phyloP scores from a whole-genome alignment of 257 asterid species.

The Solanum etuberosum region DNA sequence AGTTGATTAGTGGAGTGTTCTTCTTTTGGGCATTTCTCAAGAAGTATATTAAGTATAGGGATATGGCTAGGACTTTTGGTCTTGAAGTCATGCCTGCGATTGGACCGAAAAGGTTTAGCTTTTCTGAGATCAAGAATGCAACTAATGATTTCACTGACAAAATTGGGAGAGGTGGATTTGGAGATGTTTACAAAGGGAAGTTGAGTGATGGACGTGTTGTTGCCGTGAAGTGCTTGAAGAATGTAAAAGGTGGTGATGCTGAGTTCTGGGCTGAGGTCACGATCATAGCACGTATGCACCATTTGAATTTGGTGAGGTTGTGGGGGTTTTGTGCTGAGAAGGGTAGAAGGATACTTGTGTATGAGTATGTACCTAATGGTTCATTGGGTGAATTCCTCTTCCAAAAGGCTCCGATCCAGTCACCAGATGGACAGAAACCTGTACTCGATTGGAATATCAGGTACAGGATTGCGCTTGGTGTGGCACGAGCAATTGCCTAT shows the following conservation, averaged over 20 bases:
- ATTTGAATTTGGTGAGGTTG: constrained; percentile 66
- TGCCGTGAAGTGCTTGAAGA: constrained; percentile 64
- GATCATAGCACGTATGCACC: constrained; percentile 86
- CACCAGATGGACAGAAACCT: constrained; percentile 21
- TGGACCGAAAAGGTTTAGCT: constrained; percentile 68
- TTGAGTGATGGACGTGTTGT: constrained; percentile 66
- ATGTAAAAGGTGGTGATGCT: constrained; percentile 48
- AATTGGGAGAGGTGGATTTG: constrained; percentile 79
- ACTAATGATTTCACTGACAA: constrained; percentile 43
- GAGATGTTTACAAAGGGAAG: constrained; percentile 61
- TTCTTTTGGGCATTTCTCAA: constrained; percentile 73
- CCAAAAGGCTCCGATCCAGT: constrained; percentile 19
- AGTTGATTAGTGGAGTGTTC: constrained; percentile 59
- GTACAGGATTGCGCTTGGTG: constrained; percentile 74
- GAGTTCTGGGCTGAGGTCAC: constrained; percentile 90
- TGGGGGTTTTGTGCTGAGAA: constrained; percentile 97
- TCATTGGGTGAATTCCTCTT: constrained; percentile 65
- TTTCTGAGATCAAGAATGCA: constrained; percentile 49
- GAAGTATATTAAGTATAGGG: constrained; percentile 75
- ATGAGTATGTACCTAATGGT: constrained; percentile 73
- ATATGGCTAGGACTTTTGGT: constrained; percentile 84
- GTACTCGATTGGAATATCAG: constrained; percentile 69
- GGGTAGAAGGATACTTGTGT: constrained; percentile 50
- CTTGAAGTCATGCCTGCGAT: constrained; percentile 75
- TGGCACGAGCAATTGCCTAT: constrained; percentile 85